Conservation (phyloP, 352 stramenopile genomes). For the Thraustochytrium sp. region DNA sequence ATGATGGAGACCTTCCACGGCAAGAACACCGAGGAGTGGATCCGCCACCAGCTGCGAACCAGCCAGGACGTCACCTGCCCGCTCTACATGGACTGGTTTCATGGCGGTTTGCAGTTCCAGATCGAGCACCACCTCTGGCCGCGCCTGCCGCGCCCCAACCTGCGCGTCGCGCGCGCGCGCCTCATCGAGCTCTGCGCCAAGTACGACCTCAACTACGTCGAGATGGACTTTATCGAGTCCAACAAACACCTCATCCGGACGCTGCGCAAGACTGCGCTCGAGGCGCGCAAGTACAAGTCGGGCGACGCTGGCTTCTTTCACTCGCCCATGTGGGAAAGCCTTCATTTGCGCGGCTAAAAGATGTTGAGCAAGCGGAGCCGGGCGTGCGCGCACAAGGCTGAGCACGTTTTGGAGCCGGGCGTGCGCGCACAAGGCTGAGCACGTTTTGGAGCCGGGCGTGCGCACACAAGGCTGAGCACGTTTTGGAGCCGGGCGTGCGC, state of each 20-base stretch:
- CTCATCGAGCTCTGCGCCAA: conserved; percentile 62
- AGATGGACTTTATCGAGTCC: conserved; percentile 57
- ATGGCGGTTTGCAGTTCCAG: conserved; percentile 71
- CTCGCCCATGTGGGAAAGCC: conserved; percentile 45
- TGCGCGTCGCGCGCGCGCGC: conserved; percentile 56
- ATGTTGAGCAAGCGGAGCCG: too few species aligned
- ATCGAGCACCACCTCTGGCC: conserved; percentile 71
- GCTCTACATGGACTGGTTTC: conserved; percentile 68
- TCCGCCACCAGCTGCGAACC: conserved; percentile 56
- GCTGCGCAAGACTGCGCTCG: conserved; percentile 46
- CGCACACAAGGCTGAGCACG: too few species aligned
- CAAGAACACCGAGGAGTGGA: conserved; percentile 54
- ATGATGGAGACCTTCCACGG: conserved; percentile 58
- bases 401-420: too few species aligned
- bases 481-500: too few species aligned
- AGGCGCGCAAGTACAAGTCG: conserved; percentile 46
- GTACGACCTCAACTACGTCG: conserved; percentile 59
- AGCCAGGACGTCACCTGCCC: conserved; percentile 65
- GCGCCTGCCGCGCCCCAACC: conserved; percentile 63
- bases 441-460: too few species aligned
- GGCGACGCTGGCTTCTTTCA: conserved; percentile 49
- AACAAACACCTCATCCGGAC: conserved; percentile 48
- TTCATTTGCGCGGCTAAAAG: conserved; percentile 45
- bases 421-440: too few species aligned
- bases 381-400: too few species aligned